phyloP scores from a whole-genome alignment of 768 basidiomycete species.

The Mycena chlorophos region DNA sequence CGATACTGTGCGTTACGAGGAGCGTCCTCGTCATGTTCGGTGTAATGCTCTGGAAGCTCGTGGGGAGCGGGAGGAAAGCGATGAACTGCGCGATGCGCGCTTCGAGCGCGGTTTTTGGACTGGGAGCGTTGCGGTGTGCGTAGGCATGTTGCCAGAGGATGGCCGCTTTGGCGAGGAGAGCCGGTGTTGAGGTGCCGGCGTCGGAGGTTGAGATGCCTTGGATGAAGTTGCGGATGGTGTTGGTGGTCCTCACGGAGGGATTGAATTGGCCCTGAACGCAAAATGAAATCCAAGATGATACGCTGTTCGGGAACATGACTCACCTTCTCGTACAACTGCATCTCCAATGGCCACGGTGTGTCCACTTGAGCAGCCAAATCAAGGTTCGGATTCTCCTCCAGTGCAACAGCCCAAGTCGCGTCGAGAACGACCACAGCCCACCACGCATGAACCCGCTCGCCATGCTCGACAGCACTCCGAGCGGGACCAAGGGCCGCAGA shows the following conservation, averaged over 20 bases:
- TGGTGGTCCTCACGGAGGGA: not conserved
- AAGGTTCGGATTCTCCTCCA: not conserved
- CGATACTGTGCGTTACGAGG: constrained; percentile 12
- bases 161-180: constrained; percentile 13
- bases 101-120: constrained; percentile 1
- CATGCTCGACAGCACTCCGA: constrained; percentile 11
- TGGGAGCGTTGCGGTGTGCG: not conserved
- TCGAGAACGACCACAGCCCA: constrained; percentile 18
- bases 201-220: not conserved
- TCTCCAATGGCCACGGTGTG: constrained; percentile 14
- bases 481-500: not conserved
- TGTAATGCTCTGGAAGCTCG: not conserved
- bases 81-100: not conserved
- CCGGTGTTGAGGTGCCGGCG: not conserved
- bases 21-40: constrained; percentile 1
- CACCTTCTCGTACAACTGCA: constrained; percentile 5
- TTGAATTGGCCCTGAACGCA: not conserved
- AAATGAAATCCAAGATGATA: not conserved
- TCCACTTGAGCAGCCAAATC: not conserved
- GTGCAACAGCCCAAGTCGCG: constrained; percentile 16
- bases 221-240: constrained; percentile 10
- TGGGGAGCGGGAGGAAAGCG: not conserved
- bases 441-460: constrained; percentile 12
- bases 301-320: not conserved
- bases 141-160: constrained; percentile 20